Base-by-base conservation (phyloP, 2,329 filamentous ascomycete genomes). In the Diaporthe australafricana region DNA sequence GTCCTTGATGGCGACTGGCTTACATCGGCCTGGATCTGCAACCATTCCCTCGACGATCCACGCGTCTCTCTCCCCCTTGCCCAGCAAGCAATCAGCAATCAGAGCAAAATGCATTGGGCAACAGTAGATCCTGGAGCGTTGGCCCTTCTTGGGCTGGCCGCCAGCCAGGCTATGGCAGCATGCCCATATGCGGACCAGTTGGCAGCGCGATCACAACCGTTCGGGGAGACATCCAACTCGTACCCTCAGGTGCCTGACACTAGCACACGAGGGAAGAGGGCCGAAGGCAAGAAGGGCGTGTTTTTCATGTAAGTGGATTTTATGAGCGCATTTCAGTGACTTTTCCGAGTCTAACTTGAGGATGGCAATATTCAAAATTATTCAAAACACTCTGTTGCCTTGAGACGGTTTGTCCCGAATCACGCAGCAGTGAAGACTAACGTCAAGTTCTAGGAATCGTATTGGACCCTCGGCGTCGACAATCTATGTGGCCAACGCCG, bases 401-500 rank as follows among this genome's bases (percentile, higher is more conserved):
- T 47, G 40, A 3, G 14, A 32, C 16, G 12, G 9, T 6, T 45
- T 1, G 17, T 22, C 5, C 17, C 5, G 6, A 5, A 30, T n/a
- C 25, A 27, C 3, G 11, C 11, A 47, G 17, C 14, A 32, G 25
- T n/a, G 12, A n/a, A 45, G 30, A 47, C 56, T 62, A 4, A 62
- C 14, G 35, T 76, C 14, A 40, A 17, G 66, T 14, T 70, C 53
- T 17, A 75, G 75, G 75, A 77, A 76, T 69, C 74, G 76, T 20
- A 77, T 76, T 47, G 75, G 42, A 4, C 76, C 76, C 17, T 73
- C 68, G 3, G 60, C 35, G 3, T 71, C 75, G 16, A 70, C 73
- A 25, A 73, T 76, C 17, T 77, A 75, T 57, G 70, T 85, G 7
- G 79, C 83, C 48, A 79, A 84, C 67, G 76, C 79, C 1, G 81